phyloP scores from a whole-genome alignment of 352 stramenopile genomes.

The Nothophytophthora sp. region DNA sequence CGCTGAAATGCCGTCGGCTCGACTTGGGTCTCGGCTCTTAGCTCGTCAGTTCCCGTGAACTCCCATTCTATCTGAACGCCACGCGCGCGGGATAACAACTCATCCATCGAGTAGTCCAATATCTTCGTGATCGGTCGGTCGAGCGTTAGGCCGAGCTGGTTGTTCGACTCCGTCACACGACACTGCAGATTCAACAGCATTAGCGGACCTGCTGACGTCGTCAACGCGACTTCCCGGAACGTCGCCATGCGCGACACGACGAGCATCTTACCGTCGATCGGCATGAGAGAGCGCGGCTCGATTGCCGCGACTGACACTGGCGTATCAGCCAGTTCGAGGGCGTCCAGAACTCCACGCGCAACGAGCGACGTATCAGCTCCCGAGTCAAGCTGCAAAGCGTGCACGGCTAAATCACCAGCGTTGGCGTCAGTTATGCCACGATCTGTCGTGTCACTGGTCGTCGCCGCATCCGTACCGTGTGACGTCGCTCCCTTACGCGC shows the following conservation, averaged over 20 bases:
- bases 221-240: background rate
- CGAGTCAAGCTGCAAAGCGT: background rate
- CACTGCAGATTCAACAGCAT: constrained; percentile 1
- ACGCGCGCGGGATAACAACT: background rate
- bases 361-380: constrained; percentile 1
- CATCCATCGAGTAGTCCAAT: background rate
- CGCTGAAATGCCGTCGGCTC: constrained; percentile 1
- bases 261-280: background rate
- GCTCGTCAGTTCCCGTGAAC: background rate
- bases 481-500: background rate
- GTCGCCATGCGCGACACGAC: background rate
- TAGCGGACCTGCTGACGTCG: background rate
- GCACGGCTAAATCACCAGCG: background rate
- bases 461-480: background rate
- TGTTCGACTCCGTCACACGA: background rate
- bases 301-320: background rate
- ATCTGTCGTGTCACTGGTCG: background rate
- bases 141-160: background rate
- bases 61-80: constrained; percentile 7
- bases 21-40: background rate
- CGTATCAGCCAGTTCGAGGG: background rate
- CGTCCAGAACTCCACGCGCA: background rate
- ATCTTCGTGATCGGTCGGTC: background rate
- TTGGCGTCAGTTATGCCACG: background rate
- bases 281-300: background rate